A percentile compares a stretch with the other conserved stretches of the same genome.
phyloP scores from a whole-genome alignment of 108 stramenopile species.

The Schizochytrium sp. region DNA sequence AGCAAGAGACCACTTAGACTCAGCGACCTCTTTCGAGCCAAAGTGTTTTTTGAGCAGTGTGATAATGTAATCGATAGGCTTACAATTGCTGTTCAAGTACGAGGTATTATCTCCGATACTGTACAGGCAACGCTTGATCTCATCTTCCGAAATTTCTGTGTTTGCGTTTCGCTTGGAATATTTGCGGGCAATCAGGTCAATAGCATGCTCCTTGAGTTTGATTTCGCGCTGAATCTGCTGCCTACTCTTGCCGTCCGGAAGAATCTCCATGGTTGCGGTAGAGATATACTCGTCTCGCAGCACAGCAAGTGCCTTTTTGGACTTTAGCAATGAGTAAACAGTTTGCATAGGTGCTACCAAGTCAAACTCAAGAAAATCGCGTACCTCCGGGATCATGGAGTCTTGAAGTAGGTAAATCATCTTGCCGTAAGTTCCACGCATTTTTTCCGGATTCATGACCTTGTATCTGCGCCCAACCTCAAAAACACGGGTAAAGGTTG shows the following conservation, averaged over 20 bases:
- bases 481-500: conserved; percentile 75
- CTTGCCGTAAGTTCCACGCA: conserved; percentile 85
- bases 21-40: conserved; percentile 68
- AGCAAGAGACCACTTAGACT: conserved; percentile 77
- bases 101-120: conserved; percentile 86
- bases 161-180: conserved; percentile 64
- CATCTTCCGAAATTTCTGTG: conserved; percentile 66
- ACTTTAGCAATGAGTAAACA: conserved; percentile 68
- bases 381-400: conserved; percentile 69
- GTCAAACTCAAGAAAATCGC: conserved; percentile 63
- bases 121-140: conserved; percentile 84
- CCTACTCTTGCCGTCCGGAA: conserved; percentile 77
- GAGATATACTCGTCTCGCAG: conserved; percentile 66
- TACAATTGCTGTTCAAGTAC: conserved; percentile 85
- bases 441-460: conserved; percentile 89
- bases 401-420: conserved; percentile 84
- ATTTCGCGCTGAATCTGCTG: conserved; percentile 79
- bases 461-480: conserved; percentile 85
- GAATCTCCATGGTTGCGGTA: conserved; percentile 81
- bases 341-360: conserved; percentile 66
- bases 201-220: conserved; percentile 79
- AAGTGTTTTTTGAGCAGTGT: conserved; percentile 77
- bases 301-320: conserved; percentile 62
- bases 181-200: conserved; percentile 71
- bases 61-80: conserved; percentile 85